phyloP scores from a whole-genome alignment of 1,284 basidiomycete species.

The Leccinum fallax region DNA sequence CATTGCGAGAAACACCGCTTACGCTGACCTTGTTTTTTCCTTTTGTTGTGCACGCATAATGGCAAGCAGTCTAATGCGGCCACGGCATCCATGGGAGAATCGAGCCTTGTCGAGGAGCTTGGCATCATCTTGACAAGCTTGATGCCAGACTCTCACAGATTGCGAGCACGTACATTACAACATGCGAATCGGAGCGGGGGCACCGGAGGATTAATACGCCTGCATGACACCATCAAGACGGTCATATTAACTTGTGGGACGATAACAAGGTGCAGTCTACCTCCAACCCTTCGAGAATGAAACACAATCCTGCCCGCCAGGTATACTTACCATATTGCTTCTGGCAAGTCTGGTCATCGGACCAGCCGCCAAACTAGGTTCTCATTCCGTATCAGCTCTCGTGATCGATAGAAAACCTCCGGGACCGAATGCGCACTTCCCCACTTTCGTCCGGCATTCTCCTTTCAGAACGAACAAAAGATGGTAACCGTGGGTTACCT shows the following conservation, averaged over 20 bases:
- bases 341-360: background rate
- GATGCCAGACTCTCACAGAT: background rate
- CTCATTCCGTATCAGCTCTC: background rate
- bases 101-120: background rate
- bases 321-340: background rate
- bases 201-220: background rate
- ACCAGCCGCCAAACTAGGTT: constrained; percentile 1
- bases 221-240: background rate
- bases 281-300: background rate
- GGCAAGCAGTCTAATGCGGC: background rate
- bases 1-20: background rate
- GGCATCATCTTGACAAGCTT: background rate
- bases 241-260: background rate
- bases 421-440: background rate
- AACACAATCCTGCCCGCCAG: background rate
- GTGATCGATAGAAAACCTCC: background rate
- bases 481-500: background rate
- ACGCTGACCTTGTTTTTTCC: background rate
- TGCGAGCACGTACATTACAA: background rate
- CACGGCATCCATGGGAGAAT: background rate
- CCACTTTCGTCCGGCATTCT: background rate
- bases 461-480: background rate
- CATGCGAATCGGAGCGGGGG: background rate
- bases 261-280: background rate
- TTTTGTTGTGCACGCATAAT: background rate